These are phyloP conservation scores for Coccinonectria pachysandricola DNA, from an alignment of 2,329 filamentous ascomycete genomes.

Conservation along the genomic window DNA sequence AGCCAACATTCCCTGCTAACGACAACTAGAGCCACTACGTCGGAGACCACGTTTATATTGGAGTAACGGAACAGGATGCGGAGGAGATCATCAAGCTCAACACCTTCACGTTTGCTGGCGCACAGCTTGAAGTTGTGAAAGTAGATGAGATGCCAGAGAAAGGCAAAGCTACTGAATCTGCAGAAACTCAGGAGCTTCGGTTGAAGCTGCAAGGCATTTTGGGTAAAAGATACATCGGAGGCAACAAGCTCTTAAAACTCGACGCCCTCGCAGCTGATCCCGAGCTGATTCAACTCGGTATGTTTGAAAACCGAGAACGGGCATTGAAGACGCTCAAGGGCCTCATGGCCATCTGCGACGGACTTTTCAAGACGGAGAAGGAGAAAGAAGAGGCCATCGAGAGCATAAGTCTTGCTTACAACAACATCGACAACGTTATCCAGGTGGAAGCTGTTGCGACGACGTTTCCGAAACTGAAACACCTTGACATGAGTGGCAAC, in stretches of 20 bases:
- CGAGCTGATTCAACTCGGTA: constrained; percentile 61
- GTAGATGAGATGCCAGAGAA: constrained; percentile 30
- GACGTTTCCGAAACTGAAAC: constrained; percentile 76
- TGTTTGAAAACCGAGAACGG: constrained; percentile 61
- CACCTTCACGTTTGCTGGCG: constrained; percentile 57
- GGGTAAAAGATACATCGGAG: constrained; percentile 59
- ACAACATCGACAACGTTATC: constrained; percentile 62
- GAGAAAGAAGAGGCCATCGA: constrained; percentile 69
- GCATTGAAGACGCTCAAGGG: constrained; percentile 85
- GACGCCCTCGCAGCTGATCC: constrained; percentile 66
- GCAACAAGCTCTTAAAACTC: constrained; percentile 69
- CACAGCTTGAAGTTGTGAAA: constrained; percentile 45
- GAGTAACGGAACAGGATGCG: constrained; percentile 53
- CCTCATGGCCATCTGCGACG: constrained; percentile 76
- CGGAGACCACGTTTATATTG: constrained; percentile 60
- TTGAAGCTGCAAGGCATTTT: constrained; percentile 62
- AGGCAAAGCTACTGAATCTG: constrained; percentile 33
- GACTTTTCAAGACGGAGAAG: constrained; percentile 59
- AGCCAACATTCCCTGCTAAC: constrained; percentile 48
- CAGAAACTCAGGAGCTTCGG: constrained; percentile 50
- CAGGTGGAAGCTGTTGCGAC: constrained; percentile 66
- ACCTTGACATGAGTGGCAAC: constrained; percentile 83
- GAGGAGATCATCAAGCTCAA: constrained; percentile 58
- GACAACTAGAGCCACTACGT: constrained; percentile 56
- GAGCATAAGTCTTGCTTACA: constrained; percentile 73